These are phyloP conservation scores for Rhizoclosmatium sp. DNA, from an alignment of 192 early-diverging fungal genomes.

Conservation along the genomic window DNA sequence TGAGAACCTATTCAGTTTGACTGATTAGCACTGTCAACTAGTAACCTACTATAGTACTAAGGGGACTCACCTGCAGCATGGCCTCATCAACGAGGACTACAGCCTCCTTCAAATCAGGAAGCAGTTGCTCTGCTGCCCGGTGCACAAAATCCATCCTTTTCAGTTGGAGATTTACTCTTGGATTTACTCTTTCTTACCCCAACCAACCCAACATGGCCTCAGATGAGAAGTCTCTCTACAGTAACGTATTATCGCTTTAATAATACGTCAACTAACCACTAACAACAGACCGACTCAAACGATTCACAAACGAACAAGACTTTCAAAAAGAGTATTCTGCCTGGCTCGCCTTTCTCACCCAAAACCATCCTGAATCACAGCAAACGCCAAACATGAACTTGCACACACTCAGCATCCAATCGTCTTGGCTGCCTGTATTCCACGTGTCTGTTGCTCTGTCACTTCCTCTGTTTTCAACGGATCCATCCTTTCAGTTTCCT, in stretches of 20 bases:
- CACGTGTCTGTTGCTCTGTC: background rate
- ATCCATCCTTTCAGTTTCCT: background rate
- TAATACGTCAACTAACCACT: background rate
- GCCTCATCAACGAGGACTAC: background rate
- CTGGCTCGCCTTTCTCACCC: background rate
- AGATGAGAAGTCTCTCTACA: background rate
- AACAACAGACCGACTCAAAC: background rate
- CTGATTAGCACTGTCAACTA: too few relatives aligned
- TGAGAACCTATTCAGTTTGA: background rate
- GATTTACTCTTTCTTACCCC: background rate
- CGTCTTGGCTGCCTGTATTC: background rate
- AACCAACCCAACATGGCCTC: background rate
- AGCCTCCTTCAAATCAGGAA: background rate
- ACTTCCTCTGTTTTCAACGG: background rate
- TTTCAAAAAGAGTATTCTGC: slow-evolving; percentile 3
- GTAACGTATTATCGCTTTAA: background rate
- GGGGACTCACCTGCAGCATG: background rate
- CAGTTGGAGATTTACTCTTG: background rate
- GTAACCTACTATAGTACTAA: background rate
- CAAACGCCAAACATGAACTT: background rate
- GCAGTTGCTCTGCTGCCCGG: background rate
- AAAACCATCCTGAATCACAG: background rate
- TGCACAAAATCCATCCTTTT: slow-evolving; percentile 19
- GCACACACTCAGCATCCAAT: background rate
- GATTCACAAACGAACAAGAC: background rate